These are phyloP conservation scores for Penicillium alfredii DNA, from an alignment of 495 filamentous ascomycete genomes.

Conservation along the genomic window DNA sequence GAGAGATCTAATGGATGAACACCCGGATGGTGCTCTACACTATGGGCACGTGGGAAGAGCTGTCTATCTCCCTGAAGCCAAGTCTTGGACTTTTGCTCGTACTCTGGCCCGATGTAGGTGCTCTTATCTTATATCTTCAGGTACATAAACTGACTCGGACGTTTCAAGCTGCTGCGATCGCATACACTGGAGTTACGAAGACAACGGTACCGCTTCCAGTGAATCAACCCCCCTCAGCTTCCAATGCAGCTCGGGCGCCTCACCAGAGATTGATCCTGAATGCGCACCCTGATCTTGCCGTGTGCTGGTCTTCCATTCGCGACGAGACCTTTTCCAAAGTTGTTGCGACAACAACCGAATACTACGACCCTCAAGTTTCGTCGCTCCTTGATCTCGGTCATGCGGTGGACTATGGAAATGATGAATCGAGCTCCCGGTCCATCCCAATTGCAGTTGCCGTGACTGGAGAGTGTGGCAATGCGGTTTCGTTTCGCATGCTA, in stretches of 20 bases:
- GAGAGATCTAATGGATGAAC: slow-evolving; percentile 58
- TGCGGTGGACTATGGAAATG: slow-evolving; percentile 27
- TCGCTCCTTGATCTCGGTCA: slow-evolving; percentile 40
- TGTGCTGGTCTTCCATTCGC: slow-evolving; percentile 26
- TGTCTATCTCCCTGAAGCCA: slow-evolving; percentile 46
- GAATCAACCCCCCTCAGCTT: slow-evolving; percentile 8
- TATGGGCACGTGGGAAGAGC: slow-evolving; percentile 62
- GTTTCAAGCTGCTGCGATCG: slow-evolving; percentile 20
- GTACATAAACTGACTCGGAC: slow-evolving; percentile 17
- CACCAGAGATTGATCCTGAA: slow-evolving; percentile 20
- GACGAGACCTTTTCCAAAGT: slow-evolving; percentile 29
- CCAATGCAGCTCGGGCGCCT: slow-evolving; percentile 8
- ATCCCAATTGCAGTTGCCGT: slow-evolving; percentile 40
- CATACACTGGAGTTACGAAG: slow-evolving; percentile 31
- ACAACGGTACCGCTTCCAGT: slow-evolving; percentile 17
- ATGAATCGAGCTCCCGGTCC: slow-evolving; percentile 22
- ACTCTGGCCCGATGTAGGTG: slow-evolving; percentile 25
- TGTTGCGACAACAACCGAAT: slow-evolving; percentile 21
- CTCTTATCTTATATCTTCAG: not conserved
- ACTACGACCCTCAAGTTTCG: slow-evolving; percentile 35
- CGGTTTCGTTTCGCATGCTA: slow-evolving; percentile 34
- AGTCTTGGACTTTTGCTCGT: slow-evolving; percentile 52
- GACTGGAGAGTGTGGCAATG: slow-evolving; percentile 39
- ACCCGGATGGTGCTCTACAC: slow-evolving; percentile 46
- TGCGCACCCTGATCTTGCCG: slow-evolving; percentile 35